phyloP scores from a whole-genome alignment of 768 basidiomycete species.

The Cystobasidium tubakii region DNA sequence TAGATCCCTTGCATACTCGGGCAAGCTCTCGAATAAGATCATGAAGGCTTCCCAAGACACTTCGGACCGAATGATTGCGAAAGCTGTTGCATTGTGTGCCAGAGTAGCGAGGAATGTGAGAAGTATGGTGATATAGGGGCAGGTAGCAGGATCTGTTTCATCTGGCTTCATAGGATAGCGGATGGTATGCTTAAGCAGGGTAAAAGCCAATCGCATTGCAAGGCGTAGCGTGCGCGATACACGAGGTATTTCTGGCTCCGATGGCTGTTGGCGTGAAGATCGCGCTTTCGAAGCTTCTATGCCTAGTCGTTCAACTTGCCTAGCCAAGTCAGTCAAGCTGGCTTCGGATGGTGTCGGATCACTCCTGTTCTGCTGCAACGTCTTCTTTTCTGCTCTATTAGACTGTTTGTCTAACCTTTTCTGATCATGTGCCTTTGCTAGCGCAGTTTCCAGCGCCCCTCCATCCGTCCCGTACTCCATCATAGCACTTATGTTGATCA shows the following conservation, averaged over 20 bases:
- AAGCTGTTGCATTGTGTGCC: constrained; percentile 60
- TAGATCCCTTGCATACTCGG: constrained; percentile 21
- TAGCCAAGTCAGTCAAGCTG: neutral
- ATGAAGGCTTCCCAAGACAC: constrained; percentile 80
- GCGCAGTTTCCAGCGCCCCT: constrained; percentile 60
- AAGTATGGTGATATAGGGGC: constrained; percentile 78
- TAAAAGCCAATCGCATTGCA: constrained; percentile 71
- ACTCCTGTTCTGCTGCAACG: neutral
- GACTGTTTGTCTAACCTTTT: neutral
- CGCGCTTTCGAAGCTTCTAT: neutral
- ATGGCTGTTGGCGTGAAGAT: neutral
- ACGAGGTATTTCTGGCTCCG: neutral
- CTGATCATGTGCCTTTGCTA: constrained; percentile 7
- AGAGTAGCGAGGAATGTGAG: constrained; percentile 82
- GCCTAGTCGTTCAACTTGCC: neutral
- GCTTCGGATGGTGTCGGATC: constrained; percentile 1
- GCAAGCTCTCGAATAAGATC: constrained; percentile 60
- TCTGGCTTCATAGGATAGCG: constrained; percentile 56
- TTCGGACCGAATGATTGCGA: constrained; percentile 63
- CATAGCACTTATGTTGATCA: constrained; percentile 71
- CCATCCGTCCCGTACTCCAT: constrained; percentile 79
- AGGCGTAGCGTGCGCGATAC: constrained; percentile 64
- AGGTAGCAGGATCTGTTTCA: constrained; percentile 56
- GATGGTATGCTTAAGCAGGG: constrained; percentile 65
- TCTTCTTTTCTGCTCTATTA: neutral